phyloP scores from a whole-genome alignment of 345 rosid genomes.

The Angophora floribunda region DNA sequence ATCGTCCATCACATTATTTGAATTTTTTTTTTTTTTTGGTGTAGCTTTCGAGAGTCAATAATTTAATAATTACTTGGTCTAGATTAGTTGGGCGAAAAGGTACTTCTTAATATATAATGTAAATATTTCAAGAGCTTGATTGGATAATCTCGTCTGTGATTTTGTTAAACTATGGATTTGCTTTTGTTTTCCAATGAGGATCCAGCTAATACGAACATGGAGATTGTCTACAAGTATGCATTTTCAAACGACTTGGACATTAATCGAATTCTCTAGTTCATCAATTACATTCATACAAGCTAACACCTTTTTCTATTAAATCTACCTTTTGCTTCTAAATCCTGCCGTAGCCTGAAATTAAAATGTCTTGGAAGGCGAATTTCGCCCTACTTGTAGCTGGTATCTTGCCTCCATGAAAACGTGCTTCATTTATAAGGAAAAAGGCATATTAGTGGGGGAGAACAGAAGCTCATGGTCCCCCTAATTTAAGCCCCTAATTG shows the following conservation, averaged over 20 bases:
- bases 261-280: neutral
- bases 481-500: neutral
- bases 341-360: neutral
- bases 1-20: neutral
- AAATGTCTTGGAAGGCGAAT: neutral
- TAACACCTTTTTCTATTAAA: neutral
- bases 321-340: neutral
- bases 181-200: neutral
- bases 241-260: neutral
- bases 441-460: neutral
- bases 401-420: neutral
- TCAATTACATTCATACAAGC: neutral
- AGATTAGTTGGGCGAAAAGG: neutral
- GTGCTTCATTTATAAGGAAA: neutral
- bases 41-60: neutral
- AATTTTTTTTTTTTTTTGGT: neutral
- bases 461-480: neutral
- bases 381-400: neutral
- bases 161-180: neutral
- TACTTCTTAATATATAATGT: neutral
- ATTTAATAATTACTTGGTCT: neutral
- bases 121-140: rapidly evolving
- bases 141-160: rapidly evolving
- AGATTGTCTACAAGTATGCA: neutral
- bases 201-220: neutral